These are phyloP conservation scores for Saxophila tyrrhenica DNA, from an alignment of 495 filamentous ascomycete species.

Conservation along the genomic window DNA sequence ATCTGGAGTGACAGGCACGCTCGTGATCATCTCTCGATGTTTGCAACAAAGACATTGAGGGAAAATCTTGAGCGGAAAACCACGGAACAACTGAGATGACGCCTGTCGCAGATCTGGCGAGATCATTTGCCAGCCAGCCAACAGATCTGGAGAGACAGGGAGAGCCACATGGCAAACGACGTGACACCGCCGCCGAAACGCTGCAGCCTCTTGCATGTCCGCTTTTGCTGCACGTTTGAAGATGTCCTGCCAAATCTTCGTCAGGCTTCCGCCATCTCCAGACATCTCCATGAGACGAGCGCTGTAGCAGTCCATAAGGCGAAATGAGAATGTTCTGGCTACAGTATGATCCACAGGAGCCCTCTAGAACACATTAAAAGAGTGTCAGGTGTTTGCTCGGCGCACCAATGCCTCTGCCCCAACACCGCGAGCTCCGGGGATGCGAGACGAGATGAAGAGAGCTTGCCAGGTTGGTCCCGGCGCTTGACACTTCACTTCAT, in stretches of 20 bases:
- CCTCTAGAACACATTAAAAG: too few relatives aligned
- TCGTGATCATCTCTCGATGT: not conserved
- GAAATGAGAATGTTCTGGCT: not conserved
- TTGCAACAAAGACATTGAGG: not conserved
- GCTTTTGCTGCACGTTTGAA: not conserved
- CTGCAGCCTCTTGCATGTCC: not conserved
- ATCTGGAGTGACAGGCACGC: not conserved
- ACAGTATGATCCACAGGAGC: too few relatives aligned
- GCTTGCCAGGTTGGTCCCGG: not conserved
- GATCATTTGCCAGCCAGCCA: not conserved
- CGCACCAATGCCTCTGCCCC: not conserved
- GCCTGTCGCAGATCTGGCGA: not conserved
- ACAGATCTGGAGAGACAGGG: not conserved
- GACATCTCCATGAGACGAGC: not conserved
- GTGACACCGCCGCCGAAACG: slow-evolving; percentile 1
- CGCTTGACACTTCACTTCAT: not conserved
- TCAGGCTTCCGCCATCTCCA: too few relatives aligned
- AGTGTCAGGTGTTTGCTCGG: not conserved
- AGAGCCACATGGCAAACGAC: not conserved
- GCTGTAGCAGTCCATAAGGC: too few relatives aligned
- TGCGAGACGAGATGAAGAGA: not conserved
- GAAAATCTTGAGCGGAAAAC: not conserved
- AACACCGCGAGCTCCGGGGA: too few relatives aligned
- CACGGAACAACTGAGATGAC: not conserved
- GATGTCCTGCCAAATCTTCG: too few relatives aligned